These are phyloP conservation scores for Russula dissimulans DNA, from an alignment of 768 basidiomycete species.

Conservation along the genomic window DNA sequence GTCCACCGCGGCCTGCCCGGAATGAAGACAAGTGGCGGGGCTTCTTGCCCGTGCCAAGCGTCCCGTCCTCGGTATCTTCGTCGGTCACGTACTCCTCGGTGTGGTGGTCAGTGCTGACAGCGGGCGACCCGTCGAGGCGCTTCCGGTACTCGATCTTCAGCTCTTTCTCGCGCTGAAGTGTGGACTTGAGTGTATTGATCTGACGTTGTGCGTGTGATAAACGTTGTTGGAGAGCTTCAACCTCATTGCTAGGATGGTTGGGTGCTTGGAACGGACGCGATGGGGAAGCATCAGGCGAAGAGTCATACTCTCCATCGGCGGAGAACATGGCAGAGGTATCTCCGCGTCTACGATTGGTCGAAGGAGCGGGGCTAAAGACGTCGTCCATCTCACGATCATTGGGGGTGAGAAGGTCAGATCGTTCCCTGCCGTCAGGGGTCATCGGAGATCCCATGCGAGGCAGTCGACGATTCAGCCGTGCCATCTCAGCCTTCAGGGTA, in stretches of 20 bases:
- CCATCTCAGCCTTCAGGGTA: constrained; percentile 59
- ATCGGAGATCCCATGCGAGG: constrained; percentile 64
- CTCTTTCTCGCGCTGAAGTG: constrained; percentile 77
- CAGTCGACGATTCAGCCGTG: constrained; percentile 51
- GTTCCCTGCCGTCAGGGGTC: constrained; percentile 46
- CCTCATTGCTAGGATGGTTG: constrained; percentile 70
- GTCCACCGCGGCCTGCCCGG: constrained; percentile 12
- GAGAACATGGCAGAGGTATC: constrained; percentile 42
- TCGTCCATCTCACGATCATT: constrained; percentile 51
- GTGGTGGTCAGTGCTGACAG: constrained; percentile 34
- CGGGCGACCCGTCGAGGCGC: constrained; percentile 40
- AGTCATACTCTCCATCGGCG: constrained; percentile 37
- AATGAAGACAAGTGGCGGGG: constrained; percentile 11
- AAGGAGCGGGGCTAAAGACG: constrained; percentile 52
- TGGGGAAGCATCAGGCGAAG: constrained; percentile 53
- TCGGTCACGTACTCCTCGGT: constrained; percentile 39
- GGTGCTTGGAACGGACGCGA: constrained; percentile 55
- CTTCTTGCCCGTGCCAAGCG: constrained; percentile 9
- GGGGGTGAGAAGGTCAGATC: constrained; percentile 40
- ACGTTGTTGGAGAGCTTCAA: constrained; percentile 71
- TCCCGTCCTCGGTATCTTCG: constrained; percentile 32
- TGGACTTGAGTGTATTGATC: constrained; percentile 71
- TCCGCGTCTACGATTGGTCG: constrained; percentile 48
- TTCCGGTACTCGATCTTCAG: constrained; percentile 53
- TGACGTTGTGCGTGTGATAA: constrained; percentile 83